Evolutionary conservation across 257 asterid species (phyloP).

Genomic region (Solanum virginianum): DNA sequence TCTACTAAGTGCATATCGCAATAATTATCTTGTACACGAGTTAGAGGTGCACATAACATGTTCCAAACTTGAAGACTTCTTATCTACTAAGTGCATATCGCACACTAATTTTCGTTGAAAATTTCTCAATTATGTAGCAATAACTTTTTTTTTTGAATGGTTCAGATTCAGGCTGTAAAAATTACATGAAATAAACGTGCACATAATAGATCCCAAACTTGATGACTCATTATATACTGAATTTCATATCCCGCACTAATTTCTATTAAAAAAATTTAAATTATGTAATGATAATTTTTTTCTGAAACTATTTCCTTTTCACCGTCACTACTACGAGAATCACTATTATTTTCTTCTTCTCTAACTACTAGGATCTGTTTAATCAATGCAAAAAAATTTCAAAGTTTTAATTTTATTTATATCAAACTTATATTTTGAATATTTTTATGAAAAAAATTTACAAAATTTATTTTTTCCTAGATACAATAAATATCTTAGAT

Average conservation of each 20-base stretch:
- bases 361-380: not conserved
- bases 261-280: not conserved
- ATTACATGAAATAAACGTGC: not conserved
- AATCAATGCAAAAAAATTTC: not conserved
- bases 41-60: not conserved
- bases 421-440: not conserved
- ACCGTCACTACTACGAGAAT: accelerated
- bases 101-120: too few species aligned
- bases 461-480: not conserved
- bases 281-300: not conserved
- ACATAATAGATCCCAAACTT: not conserved
- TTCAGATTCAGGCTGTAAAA: not conserved
- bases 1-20: not conserved
- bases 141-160: too few species aligned
- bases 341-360: not conserved
- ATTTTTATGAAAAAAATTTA: not conserved
- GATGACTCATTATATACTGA: not conserved
- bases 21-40: too few species aligned
- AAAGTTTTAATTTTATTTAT: not conserved
- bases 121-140: too few species aligned
- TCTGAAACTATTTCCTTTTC: too few species aligned
- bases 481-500: not conserved
- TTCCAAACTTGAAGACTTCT: not conserved
- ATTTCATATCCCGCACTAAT: not conserved
- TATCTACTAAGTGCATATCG: not conserved